These are phyloP conservation scores for Fragaria iinumae DNA, from an alignment of 306 rosid genomes.

Conservation along the genomic window DNA sequence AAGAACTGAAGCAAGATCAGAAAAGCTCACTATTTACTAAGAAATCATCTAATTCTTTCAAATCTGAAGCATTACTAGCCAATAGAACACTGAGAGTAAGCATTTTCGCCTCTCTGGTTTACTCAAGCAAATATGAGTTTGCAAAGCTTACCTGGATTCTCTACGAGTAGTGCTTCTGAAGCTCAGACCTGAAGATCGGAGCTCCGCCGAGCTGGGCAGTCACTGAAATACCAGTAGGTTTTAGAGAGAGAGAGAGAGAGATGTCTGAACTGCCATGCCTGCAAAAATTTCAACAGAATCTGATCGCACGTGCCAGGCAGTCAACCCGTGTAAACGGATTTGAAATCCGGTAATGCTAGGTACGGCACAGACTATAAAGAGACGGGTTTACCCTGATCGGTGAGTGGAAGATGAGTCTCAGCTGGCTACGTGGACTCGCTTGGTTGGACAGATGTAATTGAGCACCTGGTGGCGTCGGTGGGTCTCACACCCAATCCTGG, in stretches of 20 bases:
- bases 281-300: not conserved
- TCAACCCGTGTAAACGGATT: conserved; percentile 1
- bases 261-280: not conserved
- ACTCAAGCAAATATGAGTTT: conserved; percentile 1
- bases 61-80: not conserved
- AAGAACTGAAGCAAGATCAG: conserved; percentile 11
- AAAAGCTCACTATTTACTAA: not conserved
- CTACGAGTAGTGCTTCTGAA: not conserved
- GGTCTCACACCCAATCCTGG: conserved; percentile 16
- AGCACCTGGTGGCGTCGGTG: conserved; percentile 16
- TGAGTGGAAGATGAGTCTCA: not conserved
- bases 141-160: conserved; percentile 27
- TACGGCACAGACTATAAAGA: not conserved
- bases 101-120: not conserved
- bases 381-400: not conserved
- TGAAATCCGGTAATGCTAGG: not conserved
- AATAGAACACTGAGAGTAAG: not conserved
- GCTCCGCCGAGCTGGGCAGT: not conserved
- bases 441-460: no score
- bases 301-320: conserved; percentile 17
- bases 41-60: not conserved
- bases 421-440: not conserved
- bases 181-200: conserved; percentile 34
- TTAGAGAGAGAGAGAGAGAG: not conserved
- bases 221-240: not conserved